phyloP scores from a whole-genome alignment of 768 basidiomycete species.

The Russula compacta region DNA sequence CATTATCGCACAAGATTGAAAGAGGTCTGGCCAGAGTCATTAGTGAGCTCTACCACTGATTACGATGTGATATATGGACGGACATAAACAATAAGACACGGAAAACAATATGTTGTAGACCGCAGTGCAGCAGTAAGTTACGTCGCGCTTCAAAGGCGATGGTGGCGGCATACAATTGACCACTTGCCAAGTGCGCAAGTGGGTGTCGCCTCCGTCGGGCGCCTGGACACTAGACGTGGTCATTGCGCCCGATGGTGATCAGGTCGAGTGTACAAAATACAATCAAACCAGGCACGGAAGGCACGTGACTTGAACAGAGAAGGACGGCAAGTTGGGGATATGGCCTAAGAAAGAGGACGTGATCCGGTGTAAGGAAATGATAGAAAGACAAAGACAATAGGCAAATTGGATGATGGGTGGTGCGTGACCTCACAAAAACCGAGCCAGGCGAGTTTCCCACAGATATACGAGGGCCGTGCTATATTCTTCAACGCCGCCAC shows the following conservation, averaged over 20 bases:
- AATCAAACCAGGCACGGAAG: no score
- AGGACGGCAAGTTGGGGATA: no score
- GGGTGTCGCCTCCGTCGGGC: no score
- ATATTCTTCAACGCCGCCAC: not conserved
- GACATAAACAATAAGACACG: constrained; percentile 1
- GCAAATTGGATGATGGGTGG: no score
- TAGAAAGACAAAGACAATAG: no score
- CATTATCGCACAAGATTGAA: not conserved
- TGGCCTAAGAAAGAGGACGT: no score
- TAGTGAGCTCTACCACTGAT: not conserved
- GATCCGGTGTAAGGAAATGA: no score
- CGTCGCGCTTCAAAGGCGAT: not conserved
- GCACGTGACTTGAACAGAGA: no score
- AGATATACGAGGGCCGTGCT: not conserved
- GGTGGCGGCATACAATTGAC: not conserved
- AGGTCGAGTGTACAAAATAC: no score
- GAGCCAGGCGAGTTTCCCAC: not conserved
- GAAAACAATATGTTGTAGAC: not conserved
- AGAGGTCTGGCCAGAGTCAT: not conserved
- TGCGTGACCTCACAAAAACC: no score
- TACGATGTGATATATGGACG: not conserved
- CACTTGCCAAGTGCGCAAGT: not conserved
- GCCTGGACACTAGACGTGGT: no score
- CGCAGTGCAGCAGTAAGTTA: not conserved
- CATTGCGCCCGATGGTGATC: no score